Percentiles rank a stretch among this genome's conserved stretches.
Evolutionary conservation across 305 asterid species (phyloP).

Genomic region (Solanum hybrid): DNA sequence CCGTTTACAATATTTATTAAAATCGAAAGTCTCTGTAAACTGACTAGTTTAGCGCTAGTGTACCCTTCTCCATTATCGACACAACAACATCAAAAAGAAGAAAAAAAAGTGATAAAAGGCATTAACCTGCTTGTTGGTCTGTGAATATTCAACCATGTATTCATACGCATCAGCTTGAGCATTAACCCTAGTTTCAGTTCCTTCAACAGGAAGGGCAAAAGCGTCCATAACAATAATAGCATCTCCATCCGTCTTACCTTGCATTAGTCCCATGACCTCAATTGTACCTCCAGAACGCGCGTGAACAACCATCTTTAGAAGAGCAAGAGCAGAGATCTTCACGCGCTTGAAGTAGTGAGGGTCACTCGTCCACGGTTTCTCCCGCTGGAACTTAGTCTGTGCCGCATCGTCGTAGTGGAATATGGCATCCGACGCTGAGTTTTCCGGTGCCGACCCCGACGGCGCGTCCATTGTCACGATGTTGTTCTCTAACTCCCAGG

Average conservation of each 20-base stretch:
- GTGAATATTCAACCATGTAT: constrained; percentile 92
- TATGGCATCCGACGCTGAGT: constrained; percentile 65
- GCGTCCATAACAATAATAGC: constrained; percentile 96
- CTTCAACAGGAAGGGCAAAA: constrained; percentile 97
- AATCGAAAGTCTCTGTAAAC: not conserved
- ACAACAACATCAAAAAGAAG: not conserved
- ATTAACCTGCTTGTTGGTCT: constrained; percentile 71
- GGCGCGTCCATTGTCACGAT: constrained; percentile 28
- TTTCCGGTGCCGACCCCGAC: constrained; percentile 7
- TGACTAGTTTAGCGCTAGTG: not conserved
- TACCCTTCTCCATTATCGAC: not conserved
- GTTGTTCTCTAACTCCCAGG: constrained; percentile 92
- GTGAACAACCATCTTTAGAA: constrained; percentile 95
- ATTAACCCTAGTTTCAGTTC: constrained; percentile 97
- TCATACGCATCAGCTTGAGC: constrained; percentile 99
- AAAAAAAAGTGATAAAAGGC: not conserved
- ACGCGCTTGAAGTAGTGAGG: constrained; percentile 99
- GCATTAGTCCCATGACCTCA: constrained; percentile 99
- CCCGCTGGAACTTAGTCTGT: constrained; percentile 67
- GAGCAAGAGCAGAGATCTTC: constrained; percentile 86
- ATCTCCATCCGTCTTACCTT: constrained; percentile 95
- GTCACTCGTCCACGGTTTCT: constrained; percentile 83
- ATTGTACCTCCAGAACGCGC: constrained; percentile 99
- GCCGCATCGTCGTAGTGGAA: constrained; percentile 78
- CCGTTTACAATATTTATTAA: not conserved